Base-by-base conservation (phyloP, 208 protist genomes). In the Herpetomonas tarakana region DNA sequence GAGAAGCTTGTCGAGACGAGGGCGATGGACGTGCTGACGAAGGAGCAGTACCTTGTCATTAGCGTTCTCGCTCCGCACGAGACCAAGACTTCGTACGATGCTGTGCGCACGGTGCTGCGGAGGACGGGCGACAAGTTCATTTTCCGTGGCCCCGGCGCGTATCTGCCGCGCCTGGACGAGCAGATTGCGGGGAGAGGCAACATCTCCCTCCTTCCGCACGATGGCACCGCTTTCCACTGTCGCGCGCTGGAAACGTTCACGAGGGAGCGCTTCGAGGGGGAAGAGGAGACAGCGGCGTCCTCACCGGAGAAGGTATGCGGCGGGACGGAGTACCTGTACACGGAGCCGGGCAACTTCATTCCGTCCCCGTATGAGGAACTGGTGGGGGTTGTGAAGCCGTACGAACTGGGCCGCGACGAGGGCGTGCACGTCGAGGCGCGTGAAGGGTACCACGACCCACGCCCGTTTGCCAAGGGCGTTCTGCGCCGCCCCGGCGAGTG, bases 371-470 rank as follows among this genome's bases (percentile, higher is more conserved):
- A 80, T 52, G 95, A 98, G 75, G 64, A 74, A 52, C 59, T 96
- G 14, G 52, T 93, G 19, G 50, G 62, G 18, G 65, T 77, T 31
- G 68, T 88, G 26, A 47, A 62, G 27, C 83, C 88, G 7, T 58
- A 65, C 9, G 65, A 84, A 7, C 73, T 98, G 22, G 79, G 71
- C 1, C 76, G 76, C 2, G 78, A 86, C 41, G 74, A 87, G 18
- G 96, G 92, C 18, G 71, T 98, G 35, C 92, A 97, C 59, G 70
- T 98, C 1, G 56, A 77, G 35, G 93, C 96, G 52, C 60, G 54
- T 27, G 65, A 70, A 39, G 78, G 75, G 14, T 99, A 97, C 74
- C 45, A 67, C 18, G 97, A 98, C 70, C 81, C 76, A 21, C 92
- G 81, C 35, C 68, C 68, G n/a, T 86, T 83, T 54, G 80, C 78